These are phyloP conservation scores for Bretziella fagacearum DNA, from an alignment of 2,329 filamentous ascomycete species.

Conservation along the genomic window DNA sequence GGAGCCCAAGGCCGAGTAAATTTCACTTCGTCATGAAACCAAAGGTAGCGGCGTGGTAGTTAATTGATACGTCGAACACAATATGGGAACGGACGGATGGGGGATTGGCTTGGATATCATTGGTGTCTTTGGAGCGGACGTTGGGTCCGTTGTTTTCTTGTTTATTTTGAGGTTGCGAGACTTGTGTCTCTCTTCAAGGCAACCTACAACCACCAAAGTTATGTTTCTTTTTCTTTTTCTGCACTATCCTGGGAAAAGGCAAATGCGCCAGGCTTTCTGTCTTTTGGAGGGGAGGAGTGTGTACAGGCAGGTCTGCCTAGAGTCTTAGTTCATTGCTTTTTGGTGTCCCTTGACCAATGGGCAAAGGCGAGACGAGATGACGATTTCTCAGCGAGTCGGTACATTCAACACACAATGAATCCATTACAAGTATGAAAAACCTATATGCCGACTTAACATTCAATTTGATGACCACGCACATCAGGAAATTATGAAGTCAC, in stretches of 20 bases:
- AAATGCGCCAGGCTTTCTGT: neutral
- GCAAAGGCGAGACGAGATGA: neutral
- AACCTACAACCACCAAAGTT: slow-evolving; percentile 9
- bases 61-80: slow-evolving; percentile 17
- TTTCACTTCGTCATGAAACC: slow-evolving; percentile 24
- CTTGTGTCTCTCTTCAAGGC: slow-evolving; percentile 3
- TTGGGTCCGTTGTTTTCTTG: slow-evolving; percentile 9
- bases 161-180: slow-evolving; percentile 9
- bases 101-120: slow-evolving; percentile 8
- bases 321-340: neutral
- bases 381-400: neutral
- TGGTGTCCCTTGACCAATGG: neutral
- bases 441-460: neutral
- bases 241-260: neutral
- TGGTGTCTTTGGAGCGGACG: slow-evolving; percentile 11
- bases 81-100: slow-evolving; percentile 8
- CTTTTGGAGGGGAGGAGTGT: neutral
- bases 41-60: slow-evolving; percentile 21
- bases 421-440: neutral
- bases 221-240: slow-evolving; percentile 12
- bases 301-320: neutral
- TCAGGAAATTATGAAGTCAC: too few species aligned
- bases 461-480: too few species aligned
- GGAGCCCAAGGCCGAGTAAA: slow-evolving; percentile 56
- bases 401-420: neutral